Conservation (phyloP, 2,329 filamentous ascomycete species). For the Exophiala phaeomuriformis region DNA sequence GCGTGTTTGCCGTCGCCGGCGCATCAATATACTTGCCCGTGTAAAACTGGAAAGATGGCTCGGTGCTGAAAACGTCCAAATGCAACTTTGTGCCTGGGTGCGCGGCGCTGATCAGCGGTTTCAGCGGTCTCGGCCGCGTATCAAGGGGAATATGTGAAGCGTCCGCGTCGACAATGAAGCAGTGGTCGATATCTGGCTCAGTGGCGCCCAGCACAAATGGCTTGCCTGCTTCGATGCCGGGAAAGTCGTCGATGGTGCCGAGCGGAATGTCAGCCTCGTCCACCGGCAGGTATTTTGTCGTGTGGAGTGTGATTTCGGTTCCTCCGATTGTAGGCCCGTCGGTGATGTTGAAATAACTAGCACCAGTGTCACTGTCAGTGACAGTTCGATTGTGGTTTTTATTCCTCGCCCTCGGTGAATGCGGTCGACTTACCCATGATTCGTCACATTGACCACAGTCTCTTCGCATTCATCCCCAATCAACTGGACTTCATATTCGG, state of each 20-base stretch:
- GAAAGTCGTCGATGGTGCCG: conserved; percentile 56
- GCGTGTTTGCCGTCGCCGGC: conserved; percentile 52
- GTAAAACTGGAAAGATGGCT: conserved; percentile 96
- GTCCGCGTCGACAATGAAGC: conserved; percentile 69
- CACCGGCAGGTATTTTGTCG: conserved; percentile 63
- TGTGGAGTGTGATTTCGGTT: conserved; percentile 52
- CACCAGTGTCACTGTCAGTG: not conserved
- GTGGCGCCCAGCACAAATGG: conserved; percentile 64
- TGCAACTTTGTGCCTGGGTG: conserved; percentile 70
- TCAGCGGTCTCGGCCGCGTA: conserved; percentile 57
- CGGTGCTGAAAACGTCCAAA: conserved; percentile 81
- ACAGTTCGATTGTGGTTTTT: conserved; percentile 3
- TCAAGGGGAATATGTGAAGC: conserved; percentile 56
- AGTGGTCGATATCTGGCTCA: conserved; percentile 77
- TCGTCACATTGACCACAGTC: conserved; percentile 87
- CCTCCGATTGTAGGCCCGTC: conserved; percentile 53
- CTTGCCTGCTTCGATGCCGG: conserved; percentile 57
- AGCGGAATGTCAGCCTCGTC: conserved; percentile 68
- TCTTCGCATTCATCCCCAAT: conserved; percentile 70
- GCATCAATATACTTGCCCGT: conserved; percentile 80
- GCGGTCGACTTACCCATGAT: conserved; percentile 64
- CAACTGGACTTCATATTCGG: conserved; percentile 85
- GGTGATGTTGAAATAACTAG: conserved; percentile 62
- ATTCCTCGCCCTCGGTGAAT: not conserved
- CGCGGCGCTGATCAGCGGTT: conserved; percentile 61